A percentile compares a stretch with the other conserved stretches of the same genome.
These are phyloP conservation scores for Firmiana major DNA, from an alignment of 345 rosid species.

Conservation along the genomic window DNA sequence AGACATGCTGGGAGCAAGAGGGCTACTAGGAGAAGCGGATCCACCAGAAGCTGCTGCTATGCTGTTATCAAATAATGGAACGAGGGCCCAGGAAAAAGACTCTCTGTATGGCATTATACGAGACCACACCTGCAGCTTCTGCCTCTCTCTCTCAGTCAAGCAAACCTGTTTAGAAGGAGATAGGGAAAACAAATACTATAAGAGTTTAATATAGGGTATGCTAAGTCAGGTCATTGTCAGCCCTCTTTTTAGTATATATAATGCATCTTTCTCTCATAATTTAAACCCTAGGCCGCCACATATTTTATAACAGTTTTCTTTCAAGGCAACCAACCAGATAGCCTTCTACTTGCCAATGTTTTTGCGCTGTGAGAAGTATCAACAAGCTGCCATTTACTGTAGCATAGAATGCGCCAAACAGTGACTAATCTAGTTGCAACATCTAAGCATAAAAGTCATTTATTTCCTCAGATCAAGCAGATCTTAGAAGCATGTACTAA, in stretches of 20 bases:
- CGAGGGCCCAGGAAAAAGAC: constrained; percentile 96
- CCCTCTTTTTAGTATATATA: background rate
- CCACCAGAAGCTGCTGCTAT: constrained; percentile 70
- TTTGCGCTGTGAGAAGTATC: background rate
- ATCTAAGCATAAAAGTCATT: background rate
- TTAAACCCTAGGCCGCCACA: background rate
- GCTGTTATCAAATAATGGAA: constrained; percentile 93
- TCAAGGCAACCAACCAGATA: background rate
- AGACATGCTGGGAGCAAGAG: constrained; percentile 84
- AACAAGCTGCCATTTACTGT: background rate
- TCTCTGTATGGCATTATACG: constrained; percentile 97
- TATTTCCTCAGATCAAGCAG: background rate
- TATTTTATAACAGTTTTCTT: background rate
- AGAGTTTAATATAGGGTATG: background rate
- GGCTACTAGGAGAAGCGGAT: constrained; percentile 96
- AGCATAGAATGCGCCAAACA: background rate
- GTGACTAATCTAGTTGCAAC: background rate
- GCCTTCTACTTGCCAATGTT: background rate
- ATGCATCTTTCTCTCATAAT: background rate
- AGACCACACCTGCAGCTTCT: constrained; percentile 97
- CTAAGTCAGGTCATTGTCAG: background rate
- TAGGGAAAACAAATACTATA: constrained; percentile 11
- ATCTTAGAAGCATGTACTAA: background rate
- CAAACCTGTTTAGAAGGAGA: constrained; percentile 53
- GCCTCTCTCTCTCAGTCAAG: constrained; percentile 93